phyloP scores from a whole-genome alignment of 2,329 filamentous ascomycete species.

The Fusarium robinianum region DNA sequence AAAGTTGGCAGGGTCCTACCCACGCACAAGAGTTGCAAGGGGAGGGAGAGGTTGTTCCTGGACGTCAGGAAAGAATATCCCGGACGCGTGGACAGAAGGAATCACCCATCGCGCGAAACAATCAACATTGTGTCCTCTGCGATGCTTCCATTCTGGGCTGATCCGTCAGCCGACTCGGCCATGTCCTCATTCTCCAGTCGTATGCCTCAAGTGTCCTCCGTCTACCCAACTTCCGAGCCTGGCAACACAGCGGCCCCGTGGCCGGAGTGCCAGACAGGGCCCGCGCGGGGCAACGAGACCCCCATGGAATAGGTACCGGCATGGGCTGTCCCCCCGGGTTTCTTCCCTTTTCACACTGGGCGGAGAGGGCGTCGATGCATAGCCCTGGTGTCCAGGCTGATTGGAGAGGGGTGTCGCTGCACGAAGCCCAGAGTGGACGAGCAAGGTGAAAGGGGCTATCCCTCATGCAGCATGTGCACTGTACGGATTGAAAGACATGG shows the following conservation, averaged over 20 bases:
- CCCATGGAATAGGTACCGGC: too few relatives aligned
- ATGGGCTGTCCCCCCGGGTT: too few relatives aligned
- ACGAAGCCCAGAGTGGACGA: constrained; percentile 22
- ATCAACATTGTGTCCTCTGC: constrained; percentile 17
- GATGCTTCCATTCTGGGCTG: constrained; percentile 34
- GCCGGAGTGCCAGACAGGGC: constrained; percentile 21
- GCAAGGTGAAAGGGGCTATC: constrained; percentile 20
- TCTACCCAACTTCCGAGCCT: constrained; percentile 33
- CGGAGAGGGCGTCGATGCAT: constrained; percentile 28
- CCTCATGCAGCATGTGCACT: constrained; percentile 9
- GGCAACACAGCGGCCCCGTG: constrained; percentile 31
- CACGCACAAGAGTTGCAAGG: constrained; percentile 25
- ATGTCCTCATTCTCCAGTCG: constrained; percentile 29
- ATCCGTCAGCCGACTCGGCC: constrained; percentile 35
- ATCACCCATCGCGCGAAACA: constrained; percentile 4
- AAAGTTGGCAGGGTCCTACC: constrained; percentile 25
- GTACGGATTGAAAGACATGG: background rate
- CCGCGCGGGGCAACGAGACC: constrained; percentile 16
- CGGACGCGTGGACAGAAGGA: constrained; percentile 13
- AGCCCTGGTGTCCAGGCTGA: constrained; percentile 6
- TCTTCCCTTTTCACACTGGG: constrained; percentile 35
- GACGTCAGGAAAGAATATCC: constrained; percentile 13
- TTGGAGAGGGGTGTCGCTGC: constrained; percentile 19
- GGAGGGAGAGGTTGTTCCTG: constrained; percentile 25
- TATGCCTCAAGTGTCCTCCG: constrained; percentile 27